Evolutionary conservation across 768 basidiomycete species (phyloP).

Genomic region (Termitomyces eurrhizus): DNA sequence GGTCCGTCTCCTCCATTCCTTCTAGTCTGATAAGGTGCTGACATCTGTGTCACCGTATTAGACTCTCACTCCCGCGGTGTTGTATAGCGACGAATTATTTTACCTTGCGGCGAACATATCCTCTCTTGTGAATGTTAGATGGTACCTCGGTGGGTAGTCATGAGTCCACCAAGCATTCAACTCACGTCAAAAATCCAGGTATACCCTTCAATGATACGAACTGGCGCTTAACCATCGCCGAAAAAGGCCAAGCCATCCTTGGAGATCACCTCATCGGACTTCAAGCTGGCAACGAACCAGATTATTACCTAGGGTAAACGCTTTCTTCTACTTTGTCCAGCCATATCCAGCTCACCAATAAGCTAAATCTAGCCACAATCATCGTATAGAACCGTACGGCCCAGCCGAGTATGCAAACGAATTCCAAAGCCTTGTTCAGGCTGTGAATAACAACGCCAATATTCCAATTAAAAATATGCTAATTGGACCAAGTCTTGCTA

Average conservation of each 20-base stretch:
- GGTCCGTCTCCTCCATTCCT: constrained; percentile 16
- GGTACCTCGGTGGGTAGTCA: constrained; percentile 49
- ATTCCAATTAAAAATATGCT: constrained; percentile 40
- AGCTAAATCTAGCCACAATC: constrained; percentile 16
- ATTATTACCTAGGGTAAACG: constrained; percentile 51
- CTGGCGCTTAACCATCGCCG: constrained; percentile 51
- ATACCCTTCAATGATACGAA: constrained; percentile 68
- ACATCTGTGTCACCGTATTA: constrained; percentile 4
- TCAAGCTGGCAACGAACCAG: constrained; percentile 77
- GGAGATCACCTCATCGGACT: constrained; percentile 64
- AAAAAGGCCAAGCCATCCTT: constrained; percentile 55
- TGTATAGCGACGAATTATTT: constrained; percentile 63
- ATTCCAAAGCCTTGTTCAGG: constrained; percentile 37
- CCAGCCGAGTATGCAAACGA: constrained; percentile 47
- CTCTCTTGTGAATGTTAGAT: constrained; percentile 52
- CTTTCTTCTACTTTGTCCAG: not conserved
- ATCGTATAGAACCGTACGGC: constrained; percentile 22
- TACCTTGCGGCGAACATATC: constrained; percentile 62
- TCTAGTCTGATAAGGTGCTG: not conserved
- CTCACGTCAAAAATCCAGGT: constrained; percentile 17
- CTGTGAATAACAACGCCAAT: constrained; percentile 30
- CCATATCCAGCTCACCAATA: not conserved
- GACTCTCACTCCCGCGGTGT: constrained; percentile 65
- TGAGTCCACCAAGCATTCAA: not conserved
- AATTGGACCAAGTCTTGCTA: constrained; percentile 62